Base-by-base conservation (phyloP, 345 rosid species). In the Syzygium jambos region DNA sequence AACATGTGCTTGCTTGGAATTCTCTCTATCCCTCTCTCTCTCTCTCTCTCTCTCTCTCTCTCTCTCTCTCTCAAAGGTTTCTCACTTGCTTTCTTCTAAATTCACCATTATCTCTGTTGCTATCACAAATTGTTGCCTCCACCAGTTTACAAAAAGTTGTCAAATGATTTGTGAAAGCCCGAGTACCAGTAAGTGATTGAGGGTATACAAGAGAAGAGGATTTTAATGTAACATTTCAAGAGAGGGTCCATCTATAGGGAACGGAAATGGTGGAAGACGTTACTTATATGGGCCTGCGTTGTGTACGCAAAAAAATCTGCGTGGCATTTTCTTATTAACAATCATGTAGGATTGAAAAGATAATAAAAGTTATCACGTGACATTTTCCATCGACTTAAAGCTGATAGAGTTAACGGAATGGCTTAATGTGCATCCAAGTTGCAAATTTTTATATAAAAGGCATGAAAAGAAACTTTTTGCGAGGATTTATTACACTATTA, bases 1-100 rank as follows among this genome's bases (percentile, higher is more conserved):
- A 88, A 85, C 82, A 90, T 90, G 88, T 89, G 90, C 86, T 86
- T 90, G 29, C 25, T 85, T 1, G 92, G 93, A 34, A 15, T 9
- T 54, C 57, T 21, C 41, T 65, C 30, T 59, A 6, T 52, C 55
- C 6, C 55, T 59, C 65, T 59, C 65, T 59, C 68, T 59, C 30
- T 27, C 78, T 15, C 41, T 65, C 30, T 59, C 68, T 59, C 68
- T 59, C 30, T 59, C 65, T 59, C 65, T 57, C 65, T 59, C 30
- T 27, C 78, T 15, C 78, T n/a, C 54, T 83, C 80, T 87, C 91
- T 38, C 85, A 87, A n/a, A 92, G 88, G 84, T 87, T 83, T 55
- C 54, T 86, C 65, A 87, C 85, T 34, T 53, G 17, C 54, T 86
- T 7, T 68, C 90, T 25, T 30, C 30, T 34, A 21, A 21, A 46